These are phyloP conservation scores for Fusarium longipes DNA, from an alignment of 2,329 filamentous ascomycete species.

Conservation along the genomic window DNA sequence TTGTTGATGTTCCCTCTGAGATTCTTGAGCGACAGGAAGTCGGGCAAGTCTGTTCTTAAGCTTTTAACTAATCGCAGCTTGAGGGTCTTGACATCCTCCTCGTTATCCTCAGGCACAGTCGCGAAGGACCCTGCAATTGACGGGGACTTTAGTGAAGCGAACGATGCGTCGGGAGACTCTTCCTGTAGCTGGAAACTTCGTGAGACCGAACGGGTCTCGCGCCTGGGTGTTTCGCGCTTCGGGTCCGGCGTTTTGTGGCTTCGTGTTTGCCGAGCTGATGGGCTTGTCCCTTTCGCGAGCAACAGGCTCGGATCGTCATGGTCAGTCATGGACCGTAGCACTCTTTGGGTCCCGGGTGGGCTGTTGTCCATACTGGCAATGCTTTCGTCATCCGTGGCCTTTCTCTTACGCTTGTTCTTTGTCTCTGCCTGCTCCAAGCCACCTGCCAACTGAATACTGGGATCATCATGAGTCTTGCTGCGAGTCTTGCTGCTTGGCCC, in stretches of 20 bases:
- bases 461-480: conserved; percentile 43
- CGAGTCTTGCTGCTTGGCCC: conserved; percentile 45
- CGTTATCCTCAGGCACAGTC: conserved; percentile 40
- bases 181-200: conserved; percentile 33
- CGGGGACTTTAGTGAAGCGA: conserved; percentile 44
- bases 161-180: conserved; percentile 38
- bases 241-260: conserved; percentile 40
- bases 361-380: conserved; percentile 27
- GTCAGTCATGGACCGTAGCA: conserved; percentile 46
- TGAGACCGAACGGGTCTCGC: conserved; percentile 42
- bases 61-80: conserved; percentile 60
- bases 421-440: conserved; percentile 32
- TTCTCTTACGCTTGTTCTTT: conserved; percentile 39
- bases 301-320: conserved; percentile 43
- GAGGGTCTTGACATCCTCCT: conserved; percentile 50
- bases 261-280: conserved; percentile 40
- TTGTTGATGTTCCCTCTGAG: conserved; percentile 63
- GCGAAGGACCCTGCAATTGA: conserved; percentile 44
- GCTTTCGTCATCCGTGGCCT: conserved; percentile 31
- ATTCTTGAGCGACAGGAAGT: conserved; percentile 63
- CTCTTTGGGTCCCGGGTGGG: conserved; percentile 41
- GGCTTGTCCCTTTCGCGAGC: conserved; percentile 40
- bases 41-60: conserved; percentile 62
- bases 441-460: conserved; percentile 41
- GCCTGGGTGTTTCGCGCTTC: conserved; percentile 37